These are phyloP conservation scores for Testicularia cyperi DNA, from an alignment of 1,284 basidiomycete genomes.

Conservation along the genomic window DNA sequence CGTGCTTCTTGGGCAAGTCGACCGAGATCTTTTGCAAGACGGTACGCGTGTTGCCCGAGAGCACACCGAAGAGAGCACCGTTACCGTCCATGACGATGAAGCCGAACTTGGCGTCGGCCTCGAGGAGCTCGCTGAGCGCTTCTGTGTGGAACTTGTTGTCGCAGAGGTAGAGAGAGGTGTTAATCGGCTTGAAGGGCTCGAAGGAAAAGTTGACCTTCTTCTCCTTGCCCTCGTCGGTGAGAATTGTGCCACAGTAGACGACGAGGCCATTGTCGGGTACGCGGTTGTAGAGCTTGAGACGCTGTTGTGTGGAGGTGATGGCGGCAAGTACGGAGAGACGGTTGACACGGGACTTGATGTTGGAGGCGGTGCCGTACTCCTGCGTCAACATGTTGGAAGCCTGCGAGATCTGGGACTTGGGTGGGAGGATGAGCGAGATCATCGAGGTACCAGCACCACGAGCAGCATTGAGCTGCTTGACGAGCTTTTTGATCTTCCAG, in stretches of 20 bases:
- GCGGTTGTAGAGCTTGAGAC: slow-evolving; percentile 84
- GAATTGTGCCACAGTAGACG: slow-evolving; percentile 85
- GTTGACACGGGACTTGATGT: slow-evolving; percentile 99
- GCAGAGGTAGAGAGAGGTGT: slow-evolving; percentile 91
- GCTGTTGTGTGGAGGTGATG: slow-evolving; percentile 98
- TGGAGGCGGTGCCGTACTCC: slow-evolving; percentile 81
- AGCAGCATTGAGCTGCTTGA: slow-evolving; percentile 57
- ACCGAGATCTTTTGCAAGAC: slow-evolving; percentile 98
- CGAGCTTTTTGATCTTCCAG: slow-evolving; percentile 91
- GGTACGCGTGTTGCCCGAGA: slow-evolving; percentile 95
- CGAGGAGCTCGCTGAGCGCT: slow-evolving; percentile 90
- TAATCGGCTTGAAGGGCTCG: slow-evolving; percentile 90
- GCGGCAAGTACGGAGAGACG: slow-evolving; percentile 94
- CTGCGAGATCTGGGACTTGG: slow-evolving; percentile 93
- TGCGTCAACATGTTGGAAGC: slow-evolving; percentile 93
- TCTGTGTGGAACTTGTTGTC: slow-evolving; percentile 99
- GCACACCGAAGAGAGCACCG: slow-evolving; percentile 90
- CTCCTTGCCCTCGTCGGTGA: slow-evolving; percentile 94
- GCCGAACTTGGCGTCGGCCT: slow-evolving; percentile 95
- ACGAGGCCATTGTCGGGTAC: slow-evolving; percentile 96
- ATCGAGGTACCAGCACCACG: slow-evolving; percentile 86
- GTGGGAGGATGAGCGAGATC: slow-evolving; percentile 96
- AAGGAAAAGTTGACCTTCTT: slow-evolving; percentile 90
- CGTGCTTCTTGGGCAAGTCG: slow-evolving; percentile 99
- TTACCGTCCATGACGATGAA: slow-evolving; percentile 99